A percentile compares a stretch with the other conserved stretches of the same genome.
Evolutionary conservation across 345 rosid genomes (phyloP).

Genomic region (Psidium friedrichsthalianum): DNA sequence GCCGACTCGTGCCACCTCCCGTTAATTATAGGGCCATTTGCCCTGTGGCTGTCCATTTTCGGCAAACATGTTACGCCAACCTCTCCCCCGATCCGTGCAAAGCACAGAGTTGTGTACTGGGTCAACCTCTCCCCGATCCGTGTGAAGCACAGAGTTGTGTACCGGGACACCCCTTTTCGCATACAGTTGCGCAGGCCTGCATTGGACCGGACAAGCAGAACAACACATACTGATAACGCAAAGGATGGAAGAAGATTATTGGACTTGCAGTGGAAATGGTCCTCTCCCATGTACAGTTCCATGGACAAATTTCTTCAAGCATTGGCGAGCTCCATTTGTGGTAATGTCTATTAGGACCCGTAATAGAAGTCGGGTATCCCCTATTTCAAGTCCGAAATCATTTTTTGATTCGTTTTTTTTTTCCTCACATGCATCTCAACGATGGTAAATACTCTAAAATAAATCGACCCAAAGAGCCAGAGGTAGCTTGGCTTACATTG

Average conservation of each 20-base stretch:
- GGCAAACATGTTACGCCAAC: background rate
- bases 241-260: background rate
- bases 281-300: background rate
- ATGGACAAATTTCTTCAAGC: background rate
- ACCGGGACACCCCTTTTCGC: accelerated
- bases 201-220: background rate
- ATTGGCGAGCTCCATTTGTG: background rate
- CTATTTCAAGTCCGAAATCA: background rate
- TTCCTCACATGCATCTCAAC: background rate
- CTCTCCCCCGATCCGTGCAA: background rate
- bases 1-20: background rate
- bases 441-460: background rate
- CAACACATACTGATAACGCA: background rate
- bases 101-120: background rate
- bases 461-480: background rate
- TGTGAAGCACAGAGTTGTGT: background rate
- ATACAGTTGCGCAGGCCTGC: background rate
- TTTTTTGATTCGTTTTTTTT: background rate
- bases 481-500: background rate
- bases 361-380: background rate
- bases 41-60: background rate
- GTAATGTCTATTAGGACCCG: background rate
- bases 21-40: background rate
- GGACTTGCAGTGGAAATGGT: background rate
- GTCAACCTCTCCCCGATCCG: background rate